phyloP scores from a whole-genome alignment of 352 stramenopile genomes.

The Globisporangium camurandrum region DNA sequence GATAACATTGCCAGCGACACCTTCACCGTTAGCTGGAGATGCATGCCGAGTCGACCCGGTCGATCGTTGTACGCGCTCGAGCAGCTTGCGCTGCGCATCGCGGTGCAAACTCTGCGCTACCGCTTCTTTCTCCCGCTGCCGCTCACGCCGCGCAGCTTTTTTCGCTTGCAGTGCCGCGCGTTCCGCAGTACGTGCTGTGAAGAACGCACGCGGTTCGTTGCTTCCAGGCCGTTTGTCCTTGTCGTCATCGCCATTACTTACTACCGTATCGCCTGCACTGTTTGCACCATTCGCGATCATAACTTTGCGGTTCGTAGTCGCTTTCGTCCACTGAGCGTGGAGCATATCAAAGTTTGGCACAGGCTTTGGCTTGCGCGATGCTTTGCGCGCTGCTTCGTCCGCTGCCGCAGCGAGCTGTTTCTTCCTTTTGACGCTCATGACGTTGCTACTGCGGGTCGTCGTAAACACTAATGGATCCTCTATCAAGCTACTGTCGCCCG shows the following conservation, averaged over 20 bases:
- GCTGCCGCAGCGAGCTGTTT: conserved; percentile 34
- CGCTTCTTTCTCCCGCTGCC: conserved; percentile 32
- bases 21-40: background rate
- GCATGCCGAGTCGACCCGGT: background rate
- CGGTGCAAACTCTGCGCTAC: conserved; percentile 15
- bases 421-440: conserved; percentile 44
- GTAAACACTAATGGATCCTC: background rate
- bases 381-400: conserved; percentile 25
- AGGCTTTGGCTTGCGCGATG: conserved; percentile 26
- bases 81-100: conserved; percentile 25
- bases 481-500: background rate
- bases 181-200: conserved; percentile 31
- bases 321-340: conserved; percentile 45
- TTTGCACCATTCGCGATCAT: background rate
- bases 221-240: too few relatives aligned
- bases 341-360: conserved; percentile 60
- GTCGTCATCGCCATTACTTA: too few relatives aligned
- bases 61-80: conserved; percentile 20
- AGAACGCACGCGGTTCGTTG: conserved; percentile 37
- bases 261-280: background rate
- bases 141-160: conserved; percentile 39
- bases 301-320: background rate
- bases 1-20: background rate
- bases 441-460: background rate
- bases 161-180: conserved; percentile 29